phyloP scores from a whole-genome alignment of 1,139 yeast genomes.

The Yamadazyma triangularis region DNA sequence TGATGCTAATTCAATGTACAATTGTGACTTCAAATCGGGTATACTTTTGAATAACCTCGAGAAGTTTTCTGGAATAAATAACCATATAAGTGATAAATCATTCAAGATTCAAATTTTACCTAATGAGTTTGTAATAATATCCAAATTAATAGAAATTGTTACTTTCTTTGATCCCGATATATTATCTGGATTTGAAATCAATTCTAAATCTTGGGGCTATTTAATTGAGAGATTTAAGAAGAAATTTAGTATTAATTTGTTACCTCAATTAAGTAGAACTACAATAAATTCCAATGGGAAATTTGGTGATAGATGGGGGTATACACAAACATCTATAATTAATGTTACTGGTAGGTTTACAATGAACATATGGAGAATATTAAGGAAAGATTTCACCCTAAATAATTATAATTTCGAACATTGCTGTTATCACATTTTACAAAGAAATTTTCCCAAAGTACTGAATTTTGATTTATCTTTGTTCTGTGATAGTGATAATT shows the following conservation, averaged over 20 bases:
- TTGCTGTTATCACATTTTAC: constrained; percentile 63
- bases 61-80: not conserved
- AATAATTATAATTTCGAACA: constrained; percentile 75
- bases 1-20: constrained; percentile 33
- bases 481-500: constrained; percentile 37
- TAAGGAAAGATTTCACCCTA: constrained; percentile 60
- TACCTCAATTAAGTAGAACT: constrained; percentile 42
- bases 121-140: constrained; percentile 54
- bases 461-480: constrained; percentile 45
- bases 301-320: constrained; percentile 76
- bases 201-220: constrained; percentile 86
- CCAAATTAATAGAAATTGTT: constrained; percentile 51
- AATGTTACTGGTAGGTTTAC: constrained; percentile 75
- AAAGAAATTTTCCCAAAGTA: constrained; percentile 62
- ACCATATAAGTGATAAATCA: constrained; percentile 1
- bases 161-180: constrained; percentile 79
- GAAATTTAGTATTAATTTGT: constrained; percentile 49
- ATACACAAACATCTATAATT: constrained; percentile 69
- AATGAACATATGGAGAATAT: constrained; percentile 76
- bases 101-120: constrained; percentile 4
- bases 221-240: constrained; percentile 58
- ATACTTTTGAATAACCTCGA: constrained; percentile 10
- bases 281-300: constrained; percentile 45
- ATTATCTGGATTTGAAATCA: constrained; percentile 79
- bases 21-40: constrained; percentile 12